phyloP scores from a whole-genome alignment of 345 rosid genomes.

The Euclidium syriacum region DNA sequence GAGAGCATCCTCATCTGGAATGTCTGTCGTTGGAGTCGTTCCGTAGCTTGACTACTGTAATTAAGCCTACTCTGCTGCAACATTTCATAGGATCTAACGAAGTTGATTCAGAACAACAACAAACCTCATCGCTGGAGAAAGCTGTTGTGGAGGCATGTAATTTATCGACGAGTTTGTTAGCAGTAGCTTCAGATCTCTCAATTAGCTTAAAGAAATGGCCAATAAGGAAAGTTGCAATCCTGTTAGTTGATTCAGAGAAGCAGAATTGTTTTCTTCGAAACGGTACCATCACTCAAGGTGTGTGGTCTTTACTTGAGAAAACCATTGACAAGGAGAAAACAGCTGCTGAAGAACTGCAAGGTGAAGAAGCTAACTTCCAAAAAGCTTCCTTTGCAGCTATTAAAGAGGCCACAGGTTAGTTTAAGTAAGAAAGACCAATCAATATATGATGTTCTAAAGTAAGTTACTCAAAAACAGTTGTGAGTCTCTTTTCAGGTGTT shows the following conservation, averaged over 20 bases:
- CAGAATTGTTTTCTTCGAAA: constrained; percentile 47
- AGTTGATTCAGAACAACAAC: constrained; percentile 35
- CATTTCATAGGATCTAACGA: constrained; percentile 42
- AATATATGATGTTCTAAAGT: not conserved
- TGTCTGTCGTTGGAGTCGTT: constrained; percentile 51
- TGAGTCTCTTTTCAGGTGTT: constrained; percentile 37
- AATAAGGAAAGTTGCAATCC: constrained; percentile 47
- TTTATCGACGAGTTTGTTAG: constrained; percentile 45
- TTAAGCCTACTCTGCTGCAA: constrained; percentile 46
- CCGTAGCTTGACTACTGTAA: constrained; percentile 50
- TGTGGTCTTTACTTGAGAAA: constrained; percentile 77
- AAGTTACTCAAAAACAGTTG: not conserved
- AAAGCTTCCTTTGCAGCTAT: constrained; percentile 61
- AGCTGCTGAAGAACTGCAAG: not conserved
- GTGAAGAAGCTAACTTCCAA: constrained; percentile 37
- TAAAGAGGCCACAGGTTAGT: constrained; percentile 39
- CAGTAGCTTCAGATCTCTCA: constrained; percentile 39
- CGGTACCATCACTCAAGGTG: constrained; percentile 50
- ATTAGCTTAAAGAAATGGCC: constrained; percentile 49
- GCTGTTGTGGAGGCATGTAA: constrained; percentile 63
- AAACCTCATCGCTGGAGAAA: constrained; percentile 50
- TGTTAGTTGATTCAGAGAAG: constrained; percentile 54
- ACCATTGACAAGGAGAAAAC: constrained; percentile 23
- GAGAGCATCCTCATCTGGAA: constrained; percentile 43
- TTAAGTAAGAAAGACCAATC: not conserved